Evolutionary conservation across 23 red algal species (phyloP), one percentile per base, ranked within the genome.

Genomic region (Pyropia yezoensis): DNA sequence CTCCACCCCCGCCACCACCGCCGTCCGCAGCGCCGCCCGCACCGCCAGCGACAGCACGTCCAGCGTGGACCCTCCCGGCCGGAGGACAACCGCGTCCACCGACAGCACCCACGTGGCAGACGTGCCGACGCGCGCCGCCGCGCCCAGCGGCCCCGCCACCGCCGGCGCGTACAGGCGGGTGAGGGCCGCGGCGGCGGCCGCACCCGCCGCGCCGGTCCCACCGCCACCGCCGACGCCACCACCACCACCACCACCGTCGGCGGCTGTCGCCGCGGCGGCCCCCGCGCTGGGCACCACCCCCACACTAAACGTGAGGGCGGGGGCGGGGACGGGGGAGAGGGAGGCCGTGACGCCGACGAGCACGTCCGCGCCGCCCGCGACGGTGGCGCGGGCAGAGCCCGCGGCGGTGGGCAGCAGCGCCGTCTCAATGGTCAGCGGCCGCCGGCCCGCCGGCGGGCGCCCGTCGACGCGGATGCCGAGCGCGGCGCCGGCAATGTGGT

Each of bases 261-360:
- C 63, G 22, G 77, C 71, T 14, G 75, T 74, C 19, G 71, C 79
- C 32, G 78, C 75, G 18, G 63, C 65, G 18, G 69, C 29, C 21
- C 30, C 32, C 12, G 59, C 63, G 19, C 30, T 61, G 1, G 75
- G 77, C 56, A 72, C 74, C 6, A 47, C 39, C 0, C 39, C 39
- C 11, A 47, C 39, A 47, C 39, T 47, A 47, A 47, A 47, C 3
- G 39, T 47, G 39, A 47, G 39, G 39, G 39, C 39, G 4, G 39
- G 39, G 39, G 39, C 39, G 11, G 39, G 39, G 39, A 47, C 11
- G 39, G 39, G 39, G 39, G 57, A 51, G 23, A 90, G 70, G 54
- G 66, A 66, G 2, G 79, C 65, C 54, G 74, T 90, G 7, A 91
- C 78, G 50, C 88, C 88, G 52, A 91, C 88, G 26, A 91, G 73